These are phyloP conservation scores for Daldinia concentrica DNA, from an alignment of 495 filamentous ascomycete genomes.

Conservation along the genomic window DNA sequence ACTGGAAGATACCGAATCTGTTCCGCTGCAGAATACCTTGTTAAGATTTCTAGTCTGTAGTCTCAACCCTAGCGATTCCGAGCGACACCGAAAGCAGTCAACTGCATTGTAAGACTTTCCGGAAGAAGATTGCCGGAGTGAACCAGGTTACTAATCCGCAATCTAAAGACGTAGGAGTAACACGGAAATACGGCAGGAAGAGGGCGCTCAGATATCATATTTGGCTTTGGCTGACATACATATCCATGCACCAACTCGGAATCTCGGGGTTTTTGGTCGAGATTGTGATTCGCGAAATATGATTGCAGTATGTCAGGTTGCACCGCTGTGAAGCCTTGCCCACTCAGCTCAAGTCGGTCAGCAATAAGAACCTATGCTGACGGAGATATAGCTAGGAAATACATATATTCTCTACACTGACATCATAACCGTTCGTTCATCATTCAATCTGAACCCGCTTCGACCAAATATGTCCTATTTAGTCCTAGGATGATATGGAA, in stretches of 20 bases:
- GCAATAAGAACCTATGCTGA: neutral
- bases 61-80: conserved; percentile 15
- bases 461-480: neutral
- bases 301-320: neutral
- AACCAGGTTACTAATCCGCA: conserved; percentile 11
- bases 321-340: conserved; percentile 2
- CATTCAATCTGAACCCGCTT: neutral
- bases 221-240: conserved; percentile 17
- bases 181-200: conserved; percentile 27
- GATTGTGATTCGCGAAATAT: conserved; percentile 9
- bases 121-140: conserved; percentile 9
- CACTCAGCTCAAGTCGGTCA: conserved; percentile 15
- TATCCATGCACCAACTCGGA: conserved; percentile 31
- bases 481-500: neutral
- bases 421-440: neutral
- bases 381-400: neutral
- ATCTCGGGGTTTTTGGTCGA: conserved; percentile 34
- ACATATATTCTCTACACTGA: neutral
- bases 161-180: conserved; percentile 5
- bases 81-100: conserved; percentile 14
- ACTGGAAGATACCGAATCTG: conserved; percentile 20
- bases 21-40: conserved; percentile 11
- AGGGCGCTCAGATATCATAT: conserved; percentile 31
- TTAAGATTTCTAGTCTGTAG: neutral
- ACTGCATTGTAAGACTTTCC: neutral